phyloP scores from a whole-genome alignment of 805 yeast species.

The Kazachstania martiniae region DNA sequence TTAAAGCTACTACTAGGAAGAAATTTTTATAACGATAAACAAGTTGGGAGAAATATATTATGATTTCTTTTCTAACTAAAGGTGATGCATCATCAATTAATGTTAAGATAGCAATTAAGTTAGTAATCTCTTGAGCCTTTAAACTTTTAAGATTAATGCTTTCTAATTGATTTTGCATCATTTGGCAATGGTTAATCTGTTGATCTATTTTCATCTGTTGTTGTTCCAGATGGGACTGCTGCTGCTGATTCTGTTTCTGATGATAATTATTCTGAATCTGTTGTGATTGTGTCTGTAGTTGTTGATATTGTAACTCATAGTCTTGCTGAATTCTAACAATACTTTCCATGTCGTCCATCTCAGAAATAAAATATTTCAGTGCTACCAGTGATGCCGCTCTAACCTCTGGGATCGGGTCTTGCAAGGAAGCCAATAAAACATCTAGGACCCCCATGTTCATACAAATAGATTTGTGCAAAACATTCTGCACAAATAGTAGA shows the following conservation, averaged over 20 bases:
- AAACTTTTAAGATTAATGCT: conserved; percentile 33
- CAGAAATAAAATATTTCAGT: conserved; percentile 55
- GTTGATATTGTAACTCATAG: conserved; percentile 25
- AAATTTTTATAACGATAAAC: conserved; percentile 59
- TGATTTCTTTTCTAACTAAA: conserved; percentile 75
- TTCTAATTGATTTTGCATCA: conserved; percentile 20
- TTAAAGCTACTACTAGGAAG: conserved; percentile 78
- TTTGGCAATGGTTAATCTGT: conserved; percentile 22
- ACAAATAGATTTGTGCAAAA: conserved; percentile 65
- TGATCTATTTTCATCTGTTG: conserved; percentile 26
- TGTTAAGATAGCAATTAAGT: conserved; percentile 57
- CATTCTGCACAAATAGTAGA: conserved; percentile 60
- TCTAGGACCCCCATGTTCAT: conserved; percentile 53
- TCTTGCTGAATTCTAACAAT: conserved; percentile 25
- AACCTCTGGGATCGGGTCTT: conserved; percentile 93
- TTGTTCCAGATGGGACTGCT: conserved; percentile 14
- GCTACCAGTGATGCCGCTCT: conserved; percentile 75
- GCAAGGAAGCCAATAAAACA: conserved; percentile 41
- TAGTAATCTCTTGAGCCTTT: conserved; percentile 55
- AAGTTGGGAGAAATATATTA: conserved; percentile 65
- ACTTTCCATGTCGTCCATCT: conserved; percentile 29
- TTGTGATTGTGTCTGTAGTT: conserved; percentile 24
- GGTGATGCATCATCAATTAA: conserved; percentile 82
- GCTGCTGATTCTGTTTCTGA: conserved; percentile 16
- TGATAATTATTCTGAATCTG: conserved; percentile 17